These are phyloP conservation scores for Xylogone sp. DNA, from an alignment of 2,329 filamentous ascomycete species.

Conservation along the genomic window DNA sequence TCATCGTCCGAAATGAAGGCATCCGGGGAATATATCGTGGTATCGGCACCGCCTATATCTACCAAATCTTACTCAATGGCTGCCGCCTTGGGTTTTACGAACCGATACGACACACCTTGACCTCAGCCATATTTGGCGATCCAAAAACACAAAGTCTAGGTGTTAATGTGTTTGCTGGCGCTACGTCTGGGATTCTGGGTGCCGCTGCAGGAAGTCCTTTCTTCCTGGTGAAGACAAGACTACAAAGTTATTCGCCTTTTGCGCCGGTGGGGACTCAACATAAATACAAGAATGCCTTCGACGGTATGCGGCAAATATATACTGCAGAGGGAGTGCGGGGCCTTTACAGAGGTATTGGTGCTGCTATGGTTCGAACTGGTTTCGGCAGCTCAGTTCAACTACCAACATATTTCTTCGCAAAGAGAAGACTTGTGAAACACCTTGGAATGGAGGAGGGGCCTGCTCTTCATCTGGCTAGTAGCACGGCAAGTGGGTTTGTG, in stretches of 20 bases:
- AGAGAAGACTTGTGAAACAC: slow-evolving; percentile 77
- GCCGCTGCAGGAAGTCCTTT: slow-evolving; percentile 93
- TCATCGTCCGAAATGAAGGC: slow-evolving; percentile 90
- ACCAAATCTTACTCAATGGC: slow-evolving; percentile 94
- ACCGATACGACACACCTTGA: slow-evolving; percentile 73
- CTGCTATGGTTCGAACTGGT: slow-evolving; percentile 93
- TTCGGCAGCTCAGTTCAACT: slow-evolving; percentile 95
- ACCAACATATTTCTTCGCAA: slow-evolving; percentile 97
- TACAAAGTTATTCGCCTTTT: slow-evolving; percentile 92
- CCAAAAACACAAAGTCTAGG: slow-evolving; percentile 74
- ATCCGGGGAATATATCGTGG: slow-evolving; percentile 81
- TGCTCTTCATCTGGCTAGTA: slow-evolving; percentile 82
- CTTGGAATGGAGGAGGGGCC: slow-evolving; percentile 88
- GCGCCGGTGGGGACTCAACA: slow-evolving; percentile 97
- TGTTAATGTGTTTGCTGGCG: slow-evolving; percentile 92
- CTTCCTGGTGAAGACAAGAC: slow-evolving; percentile 93
- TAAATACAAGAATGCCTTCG: slow-evolving; percentile 77
- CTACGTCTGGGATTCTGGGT: slow-evolving; percentile 82
- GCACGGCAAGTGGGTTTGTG: slow-evolving; percentile 86
- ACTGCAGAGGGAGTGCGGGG: slow-evolving; percentile 71
- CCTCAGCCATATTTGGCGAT: slow-evolving; percentile 68
- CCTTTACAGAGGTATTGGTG: slow-evolving; percentile 84
- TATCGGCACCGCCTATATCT: slow-evolving; percentile 88
- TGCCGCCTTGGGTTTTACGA: slow-evolving; percentile 98
- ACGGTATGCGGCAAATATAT: slow-evolving; percentile 81